Evolutionary conservation across 2,329 filamentous ascomycete species (phyloP).

Genomic region (Colletotrichum sp.): DNA sequence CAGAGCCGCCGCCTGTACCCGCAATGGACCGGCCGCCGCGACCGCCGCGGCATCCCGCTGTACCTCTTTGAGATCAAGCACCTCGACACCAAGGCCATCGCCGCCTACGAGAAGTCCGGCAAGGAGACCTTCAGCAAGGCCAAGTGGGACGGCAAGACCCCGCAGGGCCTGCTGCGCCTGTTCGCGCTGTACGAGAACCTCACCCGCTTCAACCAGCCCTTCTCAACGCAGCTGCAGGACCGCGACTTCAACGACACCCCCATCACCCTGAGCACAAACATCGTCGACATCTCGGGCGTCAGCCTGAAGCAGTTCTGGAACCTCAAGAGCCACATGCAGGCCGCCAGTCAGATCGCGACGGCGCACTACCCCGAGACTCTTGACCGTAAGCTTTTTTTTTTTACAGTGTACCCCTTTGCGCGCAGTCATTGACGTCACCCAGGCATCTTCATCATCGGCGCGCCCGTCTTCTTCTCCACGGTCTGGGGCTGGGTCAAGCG

Average conservation of each 20-base stretch:
- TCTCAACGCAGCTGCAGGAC: conserved; percentile 78
- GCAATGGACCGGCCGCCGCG: conserved; percentile 92
- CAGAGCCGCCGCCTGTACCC: conserved; percentile 84
- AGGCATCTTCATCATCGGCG: conserved; percentile 76
- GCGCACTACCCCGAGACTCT: conserved; percentile 95
- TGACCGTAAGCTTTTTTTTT: conserved; percentile 71
- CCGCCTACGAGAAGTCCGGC: conserved; percentile 73
- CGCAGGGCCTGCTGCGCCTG: conserved; percentile 79
- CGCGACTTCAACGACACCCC: conserved; percentile 80
- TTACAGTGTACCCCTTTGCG: background rate
- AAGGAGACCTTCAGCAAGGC: conserved; percentile 65
- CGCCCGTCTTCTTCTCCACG: conserved; percentile 88
- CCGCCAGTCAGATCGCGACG: conserved; percentile 85
- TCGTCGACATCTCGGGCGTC: conserved; percentile 89
- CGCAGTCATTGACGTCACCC: background rate
- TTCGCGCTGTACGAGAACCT: conserved; percentile 96
- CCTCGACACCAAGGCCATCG: conserved; percentile 81
- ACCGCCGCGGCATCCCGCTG: conserved; percentile 88
- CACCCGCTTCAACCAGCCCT: conserved; percentile 82
- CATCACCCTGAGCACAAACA: conserved; percentile 91
- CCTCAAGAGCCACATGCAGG: conserved; percentile 91
- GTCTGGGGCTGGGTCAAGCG: conserved; percentile 96
- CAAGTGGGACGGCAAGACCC: conserved; percentile 68
- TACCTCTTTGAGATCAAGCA: conserved; percentile 89
- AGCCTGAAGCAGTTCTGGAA: conserved; percentile 96